Evolutionary conservation across 139 green algal genomes (phyloP).

Genomic region (Mesostigma viride): DNA sequence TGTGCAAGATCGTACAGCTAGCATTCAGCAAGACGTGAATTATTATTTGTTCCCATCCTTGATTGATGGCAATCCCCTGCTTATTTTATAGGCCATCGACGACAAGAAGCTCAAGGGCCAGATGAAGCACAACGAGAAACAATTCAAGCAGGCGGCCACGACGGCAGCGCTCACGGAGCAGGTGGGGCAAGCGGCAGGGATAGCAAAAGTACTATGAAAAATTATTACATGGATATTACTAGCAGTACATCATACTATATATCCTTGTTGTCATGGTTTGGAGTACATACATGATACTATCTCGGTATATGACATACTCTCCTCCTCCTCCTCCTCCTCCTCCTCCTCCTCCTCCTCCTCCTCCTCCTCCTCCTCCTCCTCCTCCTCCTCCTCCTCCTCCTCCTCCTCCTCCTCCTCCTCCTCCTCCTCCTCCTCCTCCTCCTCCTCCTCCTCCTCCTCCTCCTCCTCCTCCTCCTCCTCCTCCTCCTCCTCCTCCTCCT

Average conservation of each 20-base stretch:
- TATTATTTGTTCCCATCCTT: too few species aligned
- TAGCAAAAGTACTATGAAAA: background rate
- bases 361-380: background rate
- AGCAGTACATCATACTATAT: background rate
- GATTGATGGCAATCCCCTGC: too few species aligned
- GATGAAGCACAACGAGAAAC: slow-evolving; percentile 46
- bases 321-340: slow-evolving; percentile 4
- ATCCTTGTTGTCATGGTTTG: background rate
- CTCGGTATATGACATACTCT: background rate
- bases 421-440: too few species aligned
- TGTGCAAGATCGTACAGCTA: too few species aligned
- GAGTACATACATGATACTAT: background rate
- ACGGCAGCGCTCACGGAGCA: slow-evolving; percentile 10
- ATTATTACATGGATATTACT: background rate
- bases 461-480: too few species aligned
- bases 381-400: too few species aligned
- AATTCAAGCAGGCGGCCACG: slow-evolving; percentile 47
- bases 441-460: too few species aligned
- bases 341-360: background rate
- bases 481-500: too few species aligned
- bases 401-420: too few species aligned
- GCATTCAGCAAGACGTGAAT: too few species aligned
- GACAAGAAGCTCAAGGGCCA: slow-evolving; percentile 81
- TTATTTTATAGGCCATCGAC: slow-evolving; percentile 18
- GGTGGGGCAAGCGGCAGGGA: background rate